Conservation (phyloP, 2,329 filamentous ascomycete species). For the Didymella pomorum region DNA sequence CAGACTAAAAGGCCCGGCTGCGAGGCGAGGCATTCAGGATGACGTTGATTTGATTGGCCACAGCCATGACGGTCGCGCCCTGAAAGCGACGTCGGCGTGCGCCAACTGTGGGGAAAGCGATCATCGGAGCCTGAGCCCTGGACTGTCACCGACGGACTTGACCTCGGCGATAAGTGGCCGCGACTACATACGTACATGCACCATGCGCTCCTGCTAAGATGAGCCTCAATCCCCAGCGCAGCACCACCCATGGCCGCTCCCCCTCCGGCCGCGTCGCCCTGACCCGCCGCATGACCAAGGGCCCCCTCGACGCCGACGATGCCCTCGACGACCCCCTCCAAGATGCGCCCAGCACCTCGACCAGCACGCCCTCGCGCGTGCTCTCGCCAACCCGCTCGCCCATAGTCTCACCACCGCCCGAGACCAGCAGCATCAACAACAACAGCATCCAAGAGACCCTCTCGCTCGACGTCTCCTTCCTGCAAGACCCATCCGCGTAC, state of each 20-base stretch:
- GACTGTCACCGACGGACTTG: too few relatives aligned
- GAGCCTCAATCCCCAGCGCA: conserved; percentile 24
- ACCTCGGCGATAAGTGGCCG: too few relatives aligned
- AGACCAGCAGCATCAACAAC: background rate
- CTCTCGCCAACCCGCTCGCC: conserved; percentile 25
- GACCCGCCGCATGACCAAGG: conserved; percentile 75
- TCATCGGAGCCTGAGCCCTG: background rate
- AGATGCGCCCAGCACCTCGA: background rate
- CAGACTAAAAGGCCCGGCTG: background rate
- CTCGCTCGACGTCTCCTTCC: conserved; percentile 57
- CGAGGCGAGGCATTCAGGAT: background rate
- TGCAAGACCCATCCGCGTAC: conserved; percentile 82
- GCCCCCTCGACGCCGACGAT: conserved; percentile 69
- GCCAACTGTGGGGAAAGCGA: background rate
- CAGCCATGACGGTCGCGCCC: background rate
- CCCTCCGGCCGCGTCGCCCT: conserved; percentile 59
- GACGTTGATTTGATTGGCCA: background rate
- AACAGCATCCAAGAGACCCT: background rate
- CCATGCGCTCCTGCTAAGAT: conserved; percentile 6
- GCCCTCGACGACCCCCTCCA: conserved; percentile 8
- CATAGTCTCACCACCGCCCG: background rate
- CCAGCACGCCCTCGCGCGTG: conserved; percentile 8
- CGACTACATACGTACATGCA: too few relatives aligned
- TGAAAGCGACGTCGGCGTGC: background rate
- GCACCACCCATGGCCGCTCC: conserved; percentile 41